Evolutionary conservation across 169 alveolate species (phyloP), one percentile per base, ranked within the genome.

Genomic region (Babesia bovis): DNA sequence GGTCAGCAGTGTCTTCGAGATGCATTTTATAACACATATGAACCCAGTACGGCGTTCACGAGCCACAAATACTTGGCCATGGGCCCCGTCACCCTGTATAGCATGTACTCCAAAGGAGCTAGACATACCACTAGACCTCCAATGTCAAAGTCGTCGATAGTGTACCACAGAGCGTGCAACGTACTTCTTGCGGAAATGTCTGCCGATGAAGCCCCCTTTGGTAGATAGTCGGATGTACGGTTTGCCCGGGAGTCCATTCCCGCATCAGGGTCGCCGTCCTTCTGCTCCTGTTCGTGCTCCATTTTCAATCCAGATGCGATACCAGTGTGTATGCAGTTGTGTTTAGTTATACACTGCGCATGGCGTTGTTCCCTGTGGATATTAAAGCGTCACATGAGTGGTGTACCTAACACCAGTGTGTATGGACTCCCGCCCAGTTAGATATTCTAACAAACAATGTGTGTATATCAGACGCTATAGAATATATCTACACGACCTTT

Each of bases 11-110:
- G 90, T 82, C 51, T 89, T 89, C 30, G 91, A 87, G 50, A 93
- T 85, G 50, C 95, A 84, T 53, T 93, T 93, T 41, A 93, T 66
- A 2, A 92, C 95, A 60, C 96, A 93, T 52, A 93, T 92, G 82
- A 91, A 93, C 33, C 94, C 92, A 6, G 95, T 89, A 47, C 94
- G 68, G 52, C 94, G 78, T 38, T 87, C 96, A 67, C 95, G 83
- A 1, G 94, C 97, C 38, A 93, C 73, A 55, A 92, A 93, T 1
- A 93, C 96, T n/a, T 85, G 82, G 1, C 97, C 97, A 57, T 92
- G 95, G 36, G 95, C 95, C 2, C 97, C 97, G 49, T 91, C 95
- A 0, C 97, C 96, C 90, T 90, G 41, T 52, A 51, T 7, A 35
- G 32, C 38, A 12, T 13, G 4, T 23, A 45, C 12, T 68, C 7